phyloP scores from a whole-genome alignment of 208 protist genomes.

The Leishmania braziliensis region DNA sequence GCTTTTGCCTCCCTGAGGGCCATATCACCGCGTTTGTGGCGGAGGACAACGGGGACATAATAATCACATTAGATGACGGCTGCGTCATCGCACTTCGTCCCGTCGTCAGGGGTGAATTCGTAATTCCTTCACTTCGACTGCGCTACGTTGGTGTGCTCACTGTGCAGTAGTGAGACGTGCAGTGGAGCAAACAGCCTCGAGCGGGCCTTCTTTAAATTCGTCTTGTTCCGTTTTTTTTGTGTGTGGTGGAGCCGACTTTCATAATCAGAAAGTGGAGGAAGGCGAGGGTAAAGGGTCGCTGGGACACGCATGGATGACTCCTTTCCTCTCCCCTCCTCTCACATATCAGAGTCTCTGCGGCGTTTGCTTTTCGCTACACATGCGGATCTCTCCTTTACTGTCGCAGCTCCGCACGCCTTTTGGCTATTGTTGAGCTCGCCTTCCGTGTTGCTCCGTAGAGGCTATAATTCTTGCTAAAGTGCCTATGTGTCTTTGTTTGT shows the following conservation, averaged over 20 bases:
- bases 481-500: not conserved
- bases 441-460: not conserved
- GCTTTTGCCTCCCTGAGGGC: constrained; percentile 47
- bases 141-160: constrained; percentile 50
- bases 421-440: not conserved
- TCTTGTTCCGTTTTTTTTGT: not conserved
- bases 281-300: not conserved
- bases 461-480: not conserved
- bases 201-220: not conserved
- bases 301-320: not conserved
- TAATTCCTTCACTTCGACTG: constrained; percentile 44
- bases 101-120: constrained; percentile 25
- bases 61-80: constrained; percentile 45
- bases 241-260: not conserved
- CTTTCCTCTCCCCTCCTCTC: not conserved
- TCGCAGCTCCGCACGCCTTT: not conserved
- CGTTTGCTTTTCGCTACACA: not conserved
- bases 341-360: not conserved
- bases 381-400: not conserved
- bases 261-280: not conserved
- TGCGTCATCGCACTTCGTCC: constrained; percentile 55
- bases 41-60: constrained; percentile 52
- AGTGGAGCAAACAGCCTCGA: not conserved
- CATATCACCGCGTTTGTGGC: constrained; percentile 51
- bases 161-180: not conserved